Evolutionary conservation across 2,329 filamentous ascomycete genomes (phyloP).

Genomic region (Monilinia fructicola): DNA sequence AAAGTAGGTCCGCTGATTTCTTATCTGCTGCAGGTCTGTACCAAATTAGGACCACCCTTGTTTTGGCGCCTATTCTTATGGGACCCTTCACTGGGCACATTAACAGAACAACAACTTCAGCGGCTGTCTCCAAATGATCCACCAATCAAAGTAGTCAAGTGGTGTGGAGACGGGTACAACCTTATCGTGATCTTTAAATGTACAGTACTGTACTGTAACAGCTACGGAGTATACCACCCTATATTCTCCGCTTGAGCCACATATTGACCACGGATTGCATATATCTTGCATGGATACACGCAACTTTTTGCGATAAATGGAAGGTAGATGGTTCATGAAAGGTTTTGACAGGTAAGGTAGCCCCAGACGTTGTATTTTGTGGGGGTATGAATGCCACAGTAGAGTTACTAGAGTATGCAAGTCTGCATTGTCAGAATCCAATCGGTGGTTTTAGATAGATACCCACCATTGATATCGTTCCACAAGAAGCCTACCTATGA

Average conservation of each 20-base stretch:
- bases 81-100: background rate
- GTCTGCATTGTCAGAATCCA: conserved; percentile 2
- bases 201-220: no score
- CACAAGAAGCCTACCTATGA: background rate
- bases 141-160: conserved; percentile 2
- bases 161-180: conserved; percentile 3
- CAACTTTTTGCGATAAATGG: conserved; percentile 6
- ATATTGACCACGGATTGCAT: conserved; percentile 8
- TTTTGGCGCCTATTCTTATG: conserved; percentile 15
- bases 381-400: background rate
- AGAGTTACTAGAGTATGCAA: background rate
- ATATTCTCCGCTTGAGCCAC: background rate
- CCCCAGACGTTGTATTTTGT: conserved; percentile 1
- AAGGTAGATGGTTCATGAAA: conserved; percentile 6
- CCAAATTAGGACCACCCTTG: background rate
- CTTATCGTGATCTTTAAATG: conserved; percentile 19
- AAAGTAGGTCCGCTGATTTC: conserved; percentile 22
- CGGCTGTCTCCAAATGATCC: conserved; percentile 16
- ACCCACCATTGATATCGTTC: background rate
- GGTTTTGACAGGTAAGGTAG: background rate
- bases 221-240: background rate
- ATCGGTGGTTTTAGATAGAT: no score
- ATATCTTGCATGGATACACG: background rate
- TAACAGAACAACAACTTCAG: conserved; percentile 1
- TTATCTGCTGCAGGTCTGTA: no score